Evolutionary conservation across 495 filamentous ascomycete genomes (phyloP).

Genomic region (Chaetomium cochliodes): DNA sequence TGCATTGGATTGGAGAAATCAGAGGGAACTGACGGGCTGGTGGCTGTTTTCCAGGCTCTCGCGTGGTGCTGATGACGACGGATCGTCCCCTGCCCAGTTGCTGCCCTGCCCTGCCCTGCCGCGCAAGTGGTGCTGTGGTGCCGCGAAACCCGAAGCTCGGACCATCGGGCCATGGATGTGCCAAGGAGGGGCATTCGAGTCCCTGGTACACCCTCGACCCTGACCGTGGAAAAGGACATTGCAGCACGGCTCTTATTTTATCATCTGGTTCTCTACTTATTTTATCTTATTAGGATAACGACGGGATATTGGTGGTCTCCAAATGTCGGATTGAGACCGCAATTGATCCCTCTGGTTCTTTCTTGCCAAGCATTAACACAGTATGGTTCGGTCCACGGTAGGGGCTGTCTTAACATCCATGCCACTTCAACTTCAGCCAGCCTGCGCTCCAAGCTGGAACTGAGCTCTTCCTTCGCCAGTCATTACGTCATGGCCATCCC

Average conservation of each 20-base stretch:
- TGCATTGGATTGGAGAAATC: neutral
- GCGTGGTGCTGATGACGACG: slow-evolving; percentile 25
- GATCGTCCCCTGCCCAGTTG: neutral
- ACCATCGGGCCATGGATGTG: neutral
- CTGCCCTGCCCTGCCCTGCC: neutral
- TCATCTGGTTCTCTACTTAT: no score
- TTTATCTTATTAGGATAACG: no score
- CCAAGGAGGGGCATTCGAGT: no score
- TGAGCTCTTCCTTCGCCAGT: neutral
- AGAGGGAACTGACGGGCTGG: neutral
- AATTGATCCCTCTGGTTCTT: neutral
- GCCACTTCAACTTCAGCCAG: no score
- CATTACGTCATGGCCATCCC: slow-evolving; percentile 10
- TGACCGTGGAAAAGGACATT: no score
- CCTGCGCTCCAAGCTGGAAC: neutral
- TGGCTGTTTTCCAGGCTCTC: neutral
- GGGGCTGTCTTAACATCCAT: neutral
- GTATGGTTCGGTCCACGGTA: neutral
- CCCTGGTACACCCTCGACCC: no score
- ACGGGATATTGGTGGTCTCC: neutral
- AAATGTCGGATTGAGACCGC: neutral
- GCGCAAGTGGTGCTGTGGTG: neutral
- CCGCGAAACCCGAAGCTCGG: slow-evolving; percentile 25
- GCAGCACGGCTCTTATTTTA: no score
- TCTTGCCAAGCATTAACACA: neutral